Evolutionary conservation across 208 protist genomes (phyloP).

Genomic region (Acanthamoeba healyi): DNA sequence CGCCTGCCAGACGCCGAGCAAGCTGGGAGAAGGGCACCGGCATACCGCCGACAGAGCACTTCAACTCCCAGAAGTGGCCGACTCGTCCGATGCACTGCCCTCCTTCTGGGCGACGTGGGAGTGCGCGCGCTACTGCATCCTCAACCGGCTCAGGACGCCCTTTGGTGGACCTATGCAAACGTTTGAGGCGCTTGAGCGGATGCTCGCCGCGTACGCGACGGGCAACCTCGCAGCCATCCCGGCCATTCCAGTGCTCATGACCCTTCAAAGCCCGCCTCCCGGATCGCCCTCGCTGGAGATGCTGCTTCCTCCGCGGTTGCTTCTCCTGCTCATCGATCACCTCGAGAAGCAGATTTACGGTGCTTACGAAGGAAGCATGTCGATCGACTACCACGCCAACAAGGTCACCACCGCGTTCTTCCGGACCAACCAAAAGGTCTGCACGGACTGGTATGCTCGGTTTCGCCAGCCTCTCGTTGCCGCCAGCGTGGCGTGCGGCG

Average conservation of each 20-base stretch:
- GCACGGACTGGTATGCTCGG: slow-evolving; percentile 80
- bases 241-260: neutral
- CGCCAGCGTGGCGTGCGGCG: slow-evolving; percentile 59
- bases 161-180: slow-evolving; percentile 80
- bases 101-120: slow-evolving; percentile 83
- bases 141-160: slow-evolving; percentile 76
- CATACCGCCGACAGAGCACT: neutral
- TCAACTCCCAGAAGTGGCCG: neutral
- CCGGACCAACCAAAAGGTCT: slow-evolving; percentile 78
- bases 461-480: slow-evolving; percentile 76
- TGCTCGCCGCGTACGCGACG: slow-evolving; percentile 64
- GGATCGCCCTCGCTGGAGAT: neutral
- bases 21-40: neutral
- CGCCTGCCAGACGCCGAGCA: slow-evolving; percentile 60
- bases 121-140: slow-evolving; percentile 79
- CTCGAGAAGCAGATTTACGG: slow-evolving; percentile 83
- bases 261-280: neutral
- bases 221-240: neutral
- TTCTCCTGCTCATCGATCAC: slow-evolving; percentile 77
- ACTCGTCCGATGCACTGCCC: slow-evolving; percentile 71
- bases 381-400: neutral
- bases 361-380: slow-evolving; percentile 65
- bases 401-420: slow-evolving; percentile 78
- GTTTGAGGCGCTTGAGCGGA: slow-evolving; percentile 79
- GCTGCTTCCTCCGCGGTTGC: slow-evolving; percentile 41